Conservation (phyloP, 148 eudicot species). For the Polygonum maritimum region DNA sequence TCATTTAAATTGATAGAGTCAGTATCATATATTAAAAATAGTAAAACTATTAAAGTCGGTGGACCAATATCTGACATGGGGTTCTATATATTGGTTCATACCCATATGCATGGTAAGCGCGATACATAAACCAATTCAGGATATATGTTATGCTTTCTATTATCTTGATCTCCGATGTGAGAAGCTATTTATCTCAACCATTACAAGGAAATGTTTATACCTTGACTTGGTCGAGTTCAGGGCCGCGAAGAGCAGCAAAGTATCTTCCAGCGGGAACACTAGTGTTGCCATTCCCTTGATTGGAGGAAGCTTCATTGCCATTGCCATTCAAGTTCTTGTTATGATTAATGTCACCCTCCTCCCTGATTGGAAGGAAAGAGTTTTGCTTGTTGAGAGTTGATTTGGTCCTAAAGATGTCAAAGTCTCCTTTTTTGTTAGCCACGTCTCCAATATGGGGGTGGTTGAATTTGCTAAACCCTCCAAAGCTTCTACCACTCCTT, state of each 20-base stretch:
- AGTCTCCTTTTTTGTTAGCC: constrained; percentile 50
- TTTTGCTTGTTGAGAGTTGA: constrained; percentile 55
- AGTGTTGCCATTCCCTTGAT: constrained; percentile 36
- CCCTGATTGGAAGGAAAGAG: constrained; percentile 49
- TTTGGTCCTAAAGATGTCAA: constrained; percentile 69
- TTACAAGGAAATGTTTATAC: constrained; percentile 19
- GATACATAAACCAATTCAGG: too few relatives aligned
- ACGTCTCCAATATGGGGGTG: constrained; percentile 20
- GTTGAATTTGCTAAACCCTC: constrained; percentile 36
- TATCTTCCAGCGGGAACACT: constrained; percentile 99
- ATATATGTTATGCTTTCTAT: too few relatives aligned
- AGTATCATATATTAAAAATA: too few relatives aligned
- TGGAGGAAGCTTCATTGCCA: constrained; percentile 16
- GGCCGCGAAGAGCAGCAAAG: constrained; percentile 92
- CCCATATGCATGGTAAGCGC: too few relatives aligned
- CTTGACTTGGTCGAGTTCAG: constrained; percentile 97
- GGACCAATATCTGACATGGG: too few relatives aligned
- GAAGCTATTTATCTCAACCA: too few relatives aligned
- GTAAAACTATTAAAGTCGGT: too few relatives aligned
- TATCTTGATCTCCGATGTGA: too few relatives aligned
- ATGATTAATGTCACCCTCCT: constrained; percentile 17
- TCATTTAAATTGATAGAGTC: not conserved
- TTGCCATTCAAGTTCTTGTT: constrained; percentile 15
- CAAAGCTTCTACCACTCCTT: constrained; percentile 84
- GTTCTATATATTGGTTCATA: too few relatives aligned